Evolutionary conservation across 176 grass and related monocot genomes (phyloP).

Genomic region (Lolium perenne): DNA sequence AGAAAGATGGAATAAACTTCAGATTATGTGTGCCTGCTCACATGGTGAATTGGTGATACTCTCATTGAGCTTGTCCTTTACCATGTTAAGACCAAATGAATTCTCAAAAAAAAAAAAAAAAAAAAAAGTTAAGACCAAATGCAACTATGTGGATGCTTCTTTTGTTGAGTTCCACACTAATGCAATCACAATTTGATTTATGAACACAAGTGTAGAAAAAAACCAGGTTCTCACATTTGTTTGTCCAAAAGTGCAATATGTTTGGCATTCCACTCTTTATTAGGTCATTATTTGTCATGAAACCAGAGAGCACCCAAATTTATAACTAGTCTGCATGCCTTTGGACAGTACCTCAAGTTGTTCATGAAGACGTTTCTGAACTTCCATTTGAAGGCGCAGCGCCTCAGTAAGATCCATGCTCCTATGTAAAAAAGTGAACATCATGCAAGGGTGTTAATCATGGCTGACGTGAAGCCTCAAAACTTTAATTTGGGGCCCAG

Average conservation of each 20-base stretch:
- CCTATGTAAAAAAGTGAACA: constrained; percentile 56
- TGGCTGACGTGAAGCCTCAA: constrained; percentile 16
- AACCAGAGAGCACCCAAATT: neutral
- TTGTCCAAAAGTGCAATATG: constrained; percentile 12
- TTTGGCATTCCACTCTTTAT: neutral
- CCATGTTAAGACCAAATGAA: constrained; percentile 30
- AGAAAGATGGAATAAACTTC: constrained; percentile 42
- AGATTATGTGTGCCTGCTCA: constrained; percentile 18
- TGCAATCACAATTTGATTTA: constrained; percentile 8
- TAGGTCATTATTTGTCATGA: neutral
- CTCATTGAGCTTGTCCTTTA: neutral
- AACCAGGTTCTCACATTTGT: constrained; percentile 11
- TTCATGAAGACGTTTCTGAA: constrained; percentile 97
- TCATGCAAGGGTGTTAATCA: constrained; percentile 19
- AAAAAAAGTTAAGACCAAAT: constrained; percentile 31
- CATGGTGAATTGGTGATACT: constrained; percentile 30
- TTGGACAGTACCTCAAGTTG: constrained; percentile 79
- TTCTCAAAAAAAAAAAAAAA: no score
- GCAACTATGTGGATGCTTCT: neutral
- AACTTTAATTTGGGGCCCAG: constrained; percentile 9
- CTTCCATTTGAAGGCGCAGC: constrained; percentile 93
- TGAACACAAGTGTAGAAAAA: neutral
- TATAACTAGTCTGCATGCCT: constrained; percentile 19
- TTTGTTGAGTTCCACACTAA: neutral
- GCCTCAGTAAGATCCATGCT: constrained; percentile 94